phyloP scores from a whole-genome alignment of 805 yeast species.

The Starmerella kuoi region DNA sequence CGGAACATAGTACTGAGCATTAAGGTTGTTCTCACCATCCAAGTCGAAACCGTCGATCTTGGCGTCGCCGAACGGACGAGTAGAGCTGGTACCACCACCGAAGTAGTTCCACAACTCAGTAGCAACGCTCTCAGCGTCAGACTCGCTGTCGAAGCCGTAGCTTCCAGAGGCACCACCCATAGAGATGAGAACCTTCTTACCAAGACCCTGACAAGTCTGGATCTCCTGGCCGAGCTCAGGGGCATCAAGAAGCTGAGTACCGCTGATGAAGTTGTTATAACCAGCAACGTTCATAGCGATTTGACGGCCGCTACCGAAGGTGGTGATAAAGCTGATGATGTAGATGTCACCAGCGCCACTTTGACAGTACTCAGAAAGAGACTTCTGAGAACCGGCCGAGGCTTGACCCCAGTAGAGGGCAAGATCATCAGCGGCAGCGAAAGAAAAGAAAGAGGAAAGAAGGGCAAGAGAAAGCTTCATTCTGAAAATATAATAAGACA shows the following conservation, averaged over 20 bases:
- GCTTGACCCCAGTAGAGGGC: conserved; percentile 88
- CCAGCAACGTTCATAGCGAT: conserved; percentile 47
- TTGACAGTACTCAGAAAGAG: conserved; percentile 49
- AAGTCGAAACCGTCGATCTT: conserved; percentile 75
- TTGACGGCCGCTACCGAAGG: conserved; percentile 38
- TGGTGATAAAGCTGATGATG: conserved; percentile 54
- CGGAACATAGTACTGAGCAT: conserved; percentile 54
- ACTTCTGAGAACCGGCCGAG: conserved; percentile 47
- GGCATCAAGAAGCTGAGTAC: conserved; percentile 37
- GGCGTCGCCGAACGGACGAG: conserved; percentile 54
- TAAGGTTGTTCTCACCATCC: conserved; percentile 48
- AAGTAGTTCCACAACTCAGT: conserved; percentile 40
- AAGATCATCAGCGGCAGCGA: conserved; percentile 40
- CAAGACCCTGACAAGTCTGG: conserved; percentile 59
- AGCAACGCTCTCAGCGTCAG: conserved; percentile 49
- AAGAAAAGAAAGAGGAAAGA: conserved; percentile 3
- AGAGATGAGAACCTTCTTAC: conserved; percentile 66
- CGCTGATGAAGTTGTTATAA: conserved; percentile 25
- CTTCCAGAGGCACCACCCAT: conserved; percentile 59
- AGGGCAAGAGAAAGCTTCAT: conserved; percentile 7
- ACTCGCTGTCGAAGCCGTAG: conserved; percentile 42
- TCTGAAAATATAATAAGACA: too few species aligned
- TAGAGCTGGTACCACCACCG: conserved; percentile 36
- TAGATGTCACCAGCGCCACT: conserved; percentile 49
- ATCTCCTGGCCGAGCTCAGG: conserved; percentile 49